These are phyloP conservation scores for Acanthamoeba pearcei DNA, from an alignment of 208 protist genomes.

Conservation along the genomic window DNA sequence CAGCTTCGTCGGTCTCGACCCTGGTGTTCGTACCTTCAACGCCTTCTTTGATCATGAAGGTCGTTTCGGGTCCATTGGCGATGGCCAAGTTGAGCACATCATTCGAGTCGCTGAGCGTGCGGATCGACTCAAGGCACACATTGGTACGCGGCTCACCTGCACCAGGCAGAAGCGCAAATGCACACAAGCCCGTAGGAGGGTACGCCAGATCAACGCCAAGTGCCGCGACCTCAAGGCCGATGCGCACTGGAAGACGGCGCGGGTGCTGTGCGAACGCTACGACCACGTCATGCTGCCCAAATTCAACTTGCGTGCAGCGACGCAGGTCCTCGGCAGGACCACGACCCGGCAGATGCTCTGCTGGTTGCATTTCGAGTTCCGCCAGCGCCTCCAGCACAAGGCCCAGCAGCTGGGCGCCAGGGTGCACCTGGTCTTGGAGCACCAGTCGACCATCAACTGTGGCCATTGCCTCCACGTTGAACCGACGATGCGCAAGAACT, in stretches of 20 bases:
- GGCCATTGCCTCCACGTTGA: neutral
- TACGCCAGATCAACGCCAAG: constrained; percentile 1
- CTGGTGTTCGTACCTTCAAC: neutral
- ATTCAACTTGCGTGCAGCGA: neutral
- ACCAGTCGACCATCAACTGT: constrained; percentile 23
- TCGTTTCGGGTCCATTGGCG: constrained; percentile 10
- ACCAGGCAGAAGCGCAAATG: neutral
- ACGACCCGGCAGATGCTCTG: neutral
- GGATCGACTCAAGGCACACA: neutral
- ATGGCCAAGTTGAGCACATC: neutral
- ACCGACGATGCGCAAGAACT: neutral
- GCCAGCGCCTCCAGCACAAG: constrained; percentile 55
- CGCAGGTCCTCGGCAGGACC: neutral
- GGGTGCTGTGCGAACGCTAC: constrained; percentile 29
- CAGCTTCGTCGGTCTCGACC: neutral
- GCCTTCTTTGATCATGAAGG: neutral
- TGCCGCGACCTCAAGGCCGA: constrained; percentile 50
- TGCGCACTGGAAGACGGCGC: constrained; percentile 32
- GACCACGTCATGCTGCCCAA: constrained; percentile 49
- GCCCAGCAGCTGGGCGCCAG: constrained; percentile 62
- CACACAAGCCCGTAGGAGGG: neutral
- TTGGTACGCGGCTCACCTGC: neutral
- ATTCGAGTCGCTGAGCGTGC: neutral
- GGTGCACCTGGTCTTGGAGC: constrained; percentile 2
- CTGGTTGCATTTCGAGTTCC: constrained; percentile 68